Base-by-base conservation (phyloP, 2,329 filamentous ascomycete species). In the Boeremia exigua region DNA sequence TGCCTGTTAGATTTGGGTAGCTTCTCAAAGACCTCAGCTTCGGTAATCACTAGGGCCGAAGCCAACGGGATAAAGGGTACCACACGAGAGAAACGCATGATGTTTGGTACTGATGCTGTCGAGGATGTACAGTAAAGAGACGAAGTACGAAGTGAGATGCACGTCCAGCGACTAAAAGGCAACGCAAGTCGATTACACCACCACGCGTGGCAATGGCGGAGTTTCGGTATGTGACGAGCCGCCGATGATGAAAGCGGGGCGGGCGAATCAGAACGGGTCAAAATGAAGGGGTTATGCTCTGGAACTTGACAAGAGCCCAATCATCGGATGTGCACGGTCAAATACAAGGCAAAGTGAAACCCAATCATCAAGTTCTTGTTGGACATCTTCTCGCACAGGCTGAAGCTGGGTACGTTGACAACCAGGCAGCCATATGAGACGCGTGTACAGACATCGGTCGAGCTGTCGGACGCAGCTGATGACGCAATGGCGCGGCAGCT, bases 1-100 rank as follows among this genome's bases (percentile, higher is more conserved):
- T 61, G 59, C 30, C 65, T 65, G 33, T 65, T 61, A 43, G 67
- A 62, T 14, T 66, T 69, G 30, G 72, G 66, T 30, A 73, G 56
- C 45, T 64, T 70, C 38, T 76, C 73, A 56, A 82, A 77, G 17
- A 82, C 73, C 50, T 80, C 67, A 59, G 82, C 77, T 43, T 83
- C 77, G 14, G 82, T 82, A 44, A 86, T 74, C 55, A 85, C 81
- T 48, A 85, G 78, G 25, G 82, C 82, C 48, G 81, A 74, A 59
- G 78, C 73, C 45, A 82, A 60, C 28, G 81, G 80, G 63, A 80
- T 78, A 45, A 84, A 72, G 53, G 81, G 79, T 58, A 85, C 67
- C 39, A 84, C 61, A 43, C 74, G 73, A 47, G 73, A 71, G 67
- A 82, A 72, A 74, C 78, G 83, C 82, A 84, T 84, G 39, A 58